Percentiles rank a stretch among this genome's conserved stretches.
These are phyloP conservation scores for Nicotiana benthamiana DNA, from an alignment of 257 asterid species.

Conservation along the genomic window DNA sequence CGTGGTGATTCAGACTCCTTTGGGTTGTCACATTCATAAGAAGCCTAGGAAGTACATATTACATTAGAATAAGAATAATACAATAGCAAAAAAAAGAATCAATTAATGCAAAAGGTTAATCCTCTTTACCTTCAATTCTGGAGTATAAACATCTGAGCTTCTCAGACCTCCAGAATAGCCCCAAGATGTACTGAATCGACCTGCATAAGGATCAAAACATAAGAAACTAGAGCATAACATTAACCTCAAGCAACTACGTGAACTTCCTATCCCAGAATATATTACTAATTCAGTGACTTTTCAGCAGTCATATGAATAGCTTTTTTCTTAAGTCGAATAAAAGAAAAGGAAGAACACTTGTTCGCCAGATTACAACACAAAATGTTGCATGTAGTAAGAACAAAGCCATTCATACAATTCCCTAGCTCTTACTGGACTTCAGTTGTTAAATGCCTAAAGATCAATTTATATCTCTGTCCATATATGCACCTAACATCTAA, in stretches of 20 bases:
- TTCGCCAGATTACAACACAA: background rate
- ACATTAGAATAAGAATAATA: background rate
- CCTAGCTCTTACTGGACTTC: background rate
- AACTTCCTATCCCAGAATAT: conserved; percentile 3
- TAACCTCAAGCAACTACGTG: conserved; percentile 19
- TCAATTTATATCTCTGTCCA: background rate
- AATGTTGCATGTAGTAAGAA: background rate
- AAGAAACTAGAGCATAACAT: conserved; percentile 25
- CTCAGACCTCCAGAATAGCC: conserved; percentile 31
- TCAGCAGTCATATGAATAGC: background rate
- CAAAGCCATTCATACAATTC: background rate
- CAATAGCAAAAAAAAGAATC: conserved; percentile 5
- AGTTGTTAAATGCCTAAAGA: background rate
- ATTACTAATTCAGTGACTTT: background rate
- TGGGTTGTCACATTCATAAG: conserved; percentile 90
- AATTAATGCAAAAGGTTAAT: conserved; percentile 5
- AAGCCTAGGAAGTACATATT: conserved; percentile 34
- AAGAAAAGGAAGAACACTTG: background rate
- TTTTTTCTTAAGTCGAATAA: background rate
- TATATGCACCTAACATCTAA: background rate
- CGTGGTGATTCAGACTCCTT: conserved; percentile 99
- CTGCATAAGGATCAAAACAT: conserved; percentile 12
- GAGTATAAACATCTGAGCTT: conserved; percentile 31
- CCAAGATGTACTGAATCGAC: conserved; percentile 26
- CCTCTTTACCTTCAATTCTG: conserved; percentile 35